Conservation (phyloP, 768 basidiomycete species). For the Tricholoma sp. region DNA sequence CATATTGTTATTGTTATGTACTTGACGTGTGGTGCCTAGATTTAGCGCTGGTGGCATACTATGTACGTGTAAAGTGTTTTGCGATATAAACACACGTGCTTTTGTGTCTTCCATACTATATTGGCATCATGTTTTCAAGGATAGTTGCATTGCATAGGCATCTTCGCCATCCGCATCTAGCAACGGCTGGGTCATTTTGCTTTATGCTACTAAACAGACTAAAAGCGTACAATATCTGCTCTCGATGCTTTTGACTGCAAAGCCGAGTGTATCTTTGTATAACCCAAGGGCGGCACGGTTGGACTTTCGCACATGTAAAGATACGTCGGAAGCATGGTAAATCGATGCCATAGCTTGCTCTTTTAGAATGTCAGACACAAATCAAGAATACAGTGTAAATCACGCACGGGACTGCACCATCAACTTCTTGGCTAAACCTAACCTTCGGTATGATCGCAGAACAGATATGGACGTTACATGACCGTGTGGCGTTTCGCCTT, state of each 20-base stretch:
- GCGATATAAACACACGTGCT: not conserved
- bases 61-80: not conserved
- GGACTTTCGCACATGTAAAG: slow-evolving; percentile 91
- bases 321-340: slow-evolving; percentile 83
- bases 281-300: slow-evolving; percentile 88
- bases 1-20: not conserved
- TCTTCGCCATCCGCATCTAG: slow-evolving; percentile 94
- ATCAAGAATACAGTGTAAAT: not conserved
- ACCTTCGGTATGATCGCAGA: slow-evolving; percentile 80
- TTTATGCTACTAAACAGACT: not conserved
- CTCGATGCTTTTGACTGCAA: slow-evolving; percentile 82
- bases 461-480: slow-evolving; percentile 98
- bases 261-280: slow-evolving; percentile 89
- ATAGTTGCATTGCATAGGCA: slow-evolving; percentile 85
- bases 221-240: slow-evolving; percentile 77
- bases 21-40: no score
- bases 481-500: slow-evolving; percentile 74
- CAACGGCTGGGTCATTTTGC: not conserved
- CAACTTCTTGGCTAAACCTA: slow-evolving; percentile 91
- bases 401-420: slow-evolving; percentile 91
- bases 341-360: slow-evolving; percentile 90
- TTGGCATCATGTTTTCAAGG: slow-evolving; percentile 33
- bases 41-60: no score
- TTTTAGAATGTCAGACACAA: slow-evolving; percentile 22
- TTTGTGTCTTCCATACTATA: not conserved